Evolutionary conservation across 2,329 filamentous ascomycete species (phyloP), one percentile per base, ranked within the genome.

Genomic region (Lojkania enalia): DNA sequence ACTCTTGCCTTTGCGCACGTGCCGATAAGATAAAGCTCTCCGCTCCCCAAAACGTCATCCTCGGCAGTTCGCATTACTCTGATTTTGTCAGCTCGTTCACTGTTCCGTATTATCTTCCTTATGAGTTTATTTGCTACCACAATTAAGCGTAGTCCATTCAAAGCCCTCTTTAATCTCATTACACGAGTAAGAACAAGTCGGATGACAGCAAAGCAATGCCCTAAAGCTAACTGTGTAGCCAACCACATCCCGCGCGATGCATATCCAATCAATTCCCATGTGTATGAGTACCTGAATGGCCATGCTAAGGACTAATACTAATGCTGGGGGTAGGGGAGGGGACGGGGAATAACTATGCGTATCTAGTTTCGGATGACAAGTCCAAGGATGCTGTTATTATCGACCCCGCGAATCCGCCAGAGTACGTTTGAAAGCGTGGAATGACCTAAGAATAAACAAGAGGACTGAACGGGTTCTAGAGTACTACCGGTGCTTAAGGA

Each of bases 241-340:
- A 49, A 38, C 54, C 32, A 45, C 51, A 20, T 42, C 59, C 52
- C 78, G 79, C 73, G 74, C 74, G 56, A 94, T 94, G 88, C 87
- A 92, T 81, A 86, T 92, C 74, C 82, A 88, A 72, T 87, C 87
- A 57, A 92, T 94, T 72, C 87, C 88, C 45, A 92, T 94, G 87
- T 92, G 88, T 90, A 81, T 76, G 49, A 61, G 55, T 47, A 61
- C 54, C 52, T 35, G 42, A 40, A 52, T 58, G 45, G 42, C 9
- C 5, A 16, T 2, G 9, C 39, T 31, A 21, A 12, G 35, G n/a
- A 19, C 7, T 6, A 37, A 16, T 14, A 51, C 30, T 49, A 16
- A 35, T 39, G 19, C 30, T 18, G 7, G 13, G n/a, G 0, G 29
- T 44, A 91, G 87, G 87, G 87, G 84, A 82, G 74, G 88, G 87